phyloP scores from a whole-genome alignment of 2,329 filamentous ascomycete species.

The Colletotrichum gigasporum region DNA sequence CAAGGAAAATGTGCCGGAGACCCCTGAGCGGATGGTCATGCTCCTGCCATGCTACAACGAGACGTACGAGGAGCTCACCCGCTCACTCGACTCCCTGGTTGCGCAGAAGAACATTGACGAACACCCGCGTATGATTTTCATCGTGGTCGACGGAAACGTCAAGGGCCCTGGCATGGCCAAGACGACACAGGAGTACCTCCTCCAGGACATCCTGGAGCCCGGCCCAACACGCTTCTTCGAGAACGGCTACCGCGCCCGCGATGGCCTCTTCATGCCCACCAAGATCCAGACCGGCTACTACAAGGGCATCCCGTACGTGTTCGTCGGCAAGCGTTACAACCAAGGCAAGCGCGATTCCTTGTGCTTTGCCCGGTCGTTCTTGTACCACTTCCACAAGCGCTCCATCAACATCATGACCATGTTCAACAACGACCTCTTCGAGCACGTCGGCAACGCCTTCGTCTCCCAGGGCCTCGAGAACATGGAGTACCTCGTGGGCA shows the following conservation, averaged over 20 bases:
- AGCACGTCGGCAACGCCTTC: conserved; percentile 49
- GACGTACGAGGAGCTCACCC: conserved; percentile 51
- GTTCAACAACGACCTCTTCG: conserved; percentile 55
- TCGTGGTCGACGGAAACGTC: conserved; percentile 58
- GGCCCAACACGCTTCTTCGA: conserved; percentile 46
- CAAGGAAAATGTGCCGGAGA: conserved; percentile 41
- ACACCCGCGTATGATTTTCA: conserved; percentile 54
- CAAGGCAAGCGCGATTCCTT: conserved; percentile 60
- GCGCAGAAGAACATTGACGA: conserved; percentile 51
- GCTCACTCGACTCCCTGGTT: conserved; percentile 56
- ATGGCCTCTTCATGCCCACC: conserved; percentile 56
- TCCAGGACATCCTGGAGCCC: conserved; percentile 54
- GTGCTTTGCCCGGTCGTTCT: conserved; percentile 58
- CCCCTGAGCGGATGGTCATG: conserved; percentile 54
- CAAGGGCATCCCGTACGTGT: conserved; percentile 55
- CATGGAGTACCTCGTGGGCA: conserved; percentile 54
- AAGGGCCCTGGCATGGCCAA: conserved; percentile 57
- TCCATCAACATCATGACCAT: conserved; percentile 52
- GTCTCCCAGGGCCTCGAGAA: conserved; percentile 48
- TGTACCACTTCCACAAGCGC: conserved; percentile 57
- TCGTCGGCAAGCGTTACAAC: conserved; percentile 59
- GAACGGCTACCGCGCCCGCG: conserved; percentile 56
- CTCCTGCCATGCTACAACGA: conserved; percentile 61
- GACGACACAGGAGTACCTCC: conserved; percentile 57
- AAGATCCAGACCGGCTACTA: conserved; percentile 54